Conservation (phyloP, 768 basidiomycete species). For the Scleroderma bovista region DNA sequence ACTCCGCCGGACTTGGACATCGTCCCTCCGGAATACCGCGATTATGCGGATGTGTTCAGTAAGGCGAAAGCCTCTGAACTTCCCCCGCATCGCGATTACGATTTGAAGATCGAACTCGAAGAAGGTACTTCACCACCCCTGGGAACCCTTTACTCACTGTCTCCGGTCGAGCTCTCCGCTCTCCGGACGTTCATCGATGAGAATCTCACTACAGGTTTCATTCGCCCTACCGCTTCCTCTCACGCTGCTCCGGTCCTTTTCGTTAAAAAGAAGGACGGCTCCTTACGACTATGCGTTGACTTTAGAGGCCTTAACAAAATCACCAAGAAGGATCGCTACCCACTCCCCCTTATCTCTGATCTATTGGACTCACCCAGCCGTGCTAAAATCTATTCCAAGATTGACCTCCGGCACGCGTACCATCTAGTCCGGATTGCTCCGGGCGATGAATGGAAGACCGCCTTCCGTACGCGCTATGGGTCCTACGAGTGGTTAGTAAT, state of each 20-base stretch:
- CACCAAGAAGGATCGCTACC: slow-evolving; percentile 23
- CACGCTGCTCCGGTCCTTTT: slow-evolving; percentile 5
- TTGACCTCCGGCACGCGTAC: slow-evolving; percentile 8
- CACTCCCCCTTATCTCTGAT: slow-evolving; percentile 18
- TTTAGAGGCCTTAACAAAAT: slow-evolving; percentile 29
- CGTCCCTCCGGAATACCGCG: not conserved
- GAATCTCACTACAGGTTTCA: slow-evolving; percentile 18
- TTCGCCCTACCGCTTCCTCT: not conserved
- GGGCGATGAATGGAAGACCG: slow-evolving; percentile 16
- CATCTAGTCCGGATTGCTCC: slow-evolving; percentile 1
- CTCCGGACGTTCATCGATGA: slow-evolving; percentile 33
- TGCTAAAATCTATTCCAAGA: slow-evolving; percentile 25
- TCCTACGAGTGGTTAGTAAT: not conserved
- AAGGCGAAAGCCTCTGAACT: slow-evolving; percentile 2
- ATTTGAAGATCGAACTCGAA: not conserved
- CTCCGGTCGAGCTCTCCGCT: slow-evolving; percentile 24
- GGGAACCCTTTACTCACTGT: not conserved
- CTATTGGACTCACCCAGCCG: not conserved
- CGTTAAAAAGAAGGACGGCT: slow-evolving; percentile 20
- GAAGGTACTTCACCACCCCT: not conserved
- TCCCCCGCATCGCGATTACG: not conserved
- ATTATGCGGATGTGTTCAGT: slow-evolving; percentile 13
- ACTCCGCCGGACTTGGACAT: not conserved
- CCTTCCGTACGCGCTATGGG: slow-evolving; percentile 18
- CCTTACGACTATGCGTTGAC: slow-evolving; percentile 23